Evolutionary conservation across 2,329 filamentous ascomycete species (phyloP).

Genomic region (Penicillium sp.): DNA sequence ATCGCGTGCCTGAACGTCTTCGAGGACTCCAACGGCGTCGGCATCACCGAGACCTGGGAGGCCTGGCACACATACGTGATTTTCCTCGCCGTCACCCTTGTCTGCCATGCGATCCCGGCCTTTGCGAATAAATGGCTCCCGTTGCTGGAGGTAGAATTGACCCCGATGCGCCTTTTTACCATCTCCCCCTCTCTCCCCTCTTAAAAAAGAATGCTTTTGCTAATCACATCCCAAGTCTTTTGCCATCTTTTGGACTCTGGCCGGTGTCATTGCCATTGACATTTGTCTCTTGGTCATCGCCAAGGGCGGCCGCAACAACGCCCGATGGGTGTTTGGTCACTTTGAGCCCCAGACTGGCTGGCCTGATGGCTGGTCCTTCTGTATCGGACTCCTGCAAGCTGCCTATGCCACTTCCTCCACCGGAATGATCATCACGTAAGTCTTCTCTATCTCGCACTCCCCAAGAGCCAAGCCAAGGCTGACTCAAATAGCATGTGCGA

Average conservation of each 20-base stretch:
- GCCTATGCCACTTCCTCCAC: slow-evolving; percentile 59
- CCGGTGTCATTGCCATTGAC: slow-evolving; percentile 70
- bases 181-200: too few relatives aligned
- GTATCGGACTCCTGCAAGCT: slow-evolving; percentile 72
- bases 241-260: slow-evolving; percentile 70
- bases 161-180: slow-evolving; percentile 7
- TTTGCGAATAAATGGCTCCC: slow-evolving; percentile 60
- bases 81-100: slow-evolving; percentile 71
- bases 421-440: slow-evolving; percentile 67
- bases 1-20: slow-evolving; percentile 62
- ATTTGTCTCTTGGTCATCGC: slow-evolving; percentile 65
- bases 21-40: slow-evolving; percentile 50
- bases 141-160: slow-evolving; percentile 66
- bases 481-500: slow-evolving; percentile 64
- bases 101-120: slow-evolving; percentile 58
- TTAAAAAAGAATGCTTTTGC: neutral
- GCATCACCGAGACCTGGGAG: slow-evolving; percentile 59
- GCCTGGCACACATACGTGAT: slow-evolving; percentile 70
- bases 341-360: slow-evolving; percentile 31
- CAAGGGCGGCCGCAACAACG: slow-evolving; percentile 63
- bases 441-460: neutral
- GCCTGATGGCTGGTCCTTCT: slow-evolving; percentile 73
- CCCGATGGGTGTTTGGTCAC: slow-evolving; percentile 58
- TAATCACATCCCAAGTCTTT: slow-evolving; percentile 65
- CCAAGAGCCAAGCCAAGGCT: neutral